A percentile compares a stretch with the other conserved stretches of the same genome.
These are phyloP conservation scores for Atkinsonella hypoxylon DNA, from an alignment of 2,329 filamentous ascomycete species.

Conservation along the genomic window DNA sequence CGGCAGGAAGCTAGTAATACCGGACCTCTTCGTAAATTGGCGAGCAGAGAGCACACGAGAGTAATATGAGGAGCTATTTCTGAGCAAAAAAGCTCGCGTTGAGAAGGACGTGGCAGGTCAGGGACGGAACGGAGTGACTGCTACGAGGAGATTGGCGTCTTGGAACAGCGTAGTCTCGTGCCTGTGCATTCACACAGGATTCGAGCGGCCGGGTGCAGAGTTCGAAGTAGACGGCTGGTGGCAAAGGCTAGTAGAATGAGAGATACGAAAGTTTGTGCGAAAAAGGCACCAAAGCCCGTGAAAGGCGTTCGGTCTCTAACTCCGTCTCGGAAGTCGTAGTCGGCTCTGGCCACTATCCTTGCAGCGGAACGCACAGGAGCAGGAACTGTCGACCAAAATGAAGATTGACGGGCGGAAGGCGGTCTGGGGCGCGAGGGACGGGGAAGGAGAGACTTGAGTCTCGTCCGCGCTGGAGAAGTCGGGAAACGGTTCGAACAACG, in stretches of 20 bases:
- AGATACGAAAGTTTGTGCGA: not conserved
- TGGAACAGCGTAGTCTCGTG: not conserved
- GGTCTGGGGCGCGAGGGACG: not conserved
- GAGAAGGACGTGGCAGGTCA: not conserved
- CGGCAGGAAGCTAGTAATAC: conserved; percentile 1
- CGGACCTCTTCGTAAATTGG: not conserved
- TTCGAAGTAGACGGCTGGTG: not conserved
- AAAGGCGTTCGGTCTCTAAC: not conserved
- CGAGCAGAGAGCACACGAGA: not conserved
- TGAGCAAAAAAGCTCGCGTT: not conserved
- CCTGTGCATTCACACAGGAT: conserved; percentile 3
- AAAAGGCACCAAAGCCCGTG: conserved; percentile 1
- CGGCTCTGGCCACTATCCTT: not conserved
- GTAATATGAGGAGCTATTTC: not conserved
- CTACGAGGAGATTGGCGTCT: not conserved
- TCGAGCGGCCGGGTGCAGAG: not conserved
- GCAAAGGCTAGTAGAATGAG: not conserved
- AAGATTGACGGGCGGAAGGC: not conserved
- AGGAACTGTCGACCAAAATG: not conserved
- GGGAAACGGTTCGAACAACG: conserved; percentile 1
- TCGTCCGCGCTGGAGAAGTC: not conserved
- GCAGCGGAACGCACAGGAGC: not conserved
- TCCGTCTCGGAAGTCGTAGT: conserved; percentile 4
- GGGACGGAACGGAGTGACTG: not conserved
- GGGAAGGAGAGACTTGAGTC: conserved; percentile 2